A percentile compares a stretch with the other conserved stretches of the same genome.
Conservation (phyloP, 1,284 basidiomycete genomes). For the Apiotrichum gracile region DNA sequence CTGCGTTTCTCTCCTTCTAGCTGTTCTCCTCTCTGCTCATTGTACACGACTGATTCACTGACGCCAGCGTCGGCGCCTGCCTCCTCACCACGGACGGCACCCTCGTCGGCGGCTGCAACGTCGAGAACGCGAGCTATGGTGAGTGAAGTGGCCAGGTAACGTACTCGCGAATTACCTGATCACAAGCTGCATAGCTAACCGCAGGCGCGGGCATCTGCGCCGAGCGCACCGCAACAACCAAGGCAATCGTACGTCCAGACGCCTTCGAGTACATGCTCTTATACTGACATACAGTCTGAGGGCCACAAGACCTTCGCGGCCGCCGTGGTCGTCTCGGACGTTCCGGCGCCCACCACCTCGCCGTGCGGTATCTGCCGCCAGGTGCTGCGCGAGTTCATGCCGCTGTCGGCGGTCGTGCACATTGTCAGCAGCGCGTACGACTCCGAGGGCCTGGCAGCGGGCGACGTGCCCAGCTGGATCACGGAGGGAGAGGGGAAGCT, state of each 20-base stretch:
- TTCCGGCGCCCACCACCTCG: slow-evolving; percentile 56
- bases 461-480: slow-evolving; percentile 25
- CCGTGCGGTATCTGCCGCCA: slow-evolving; percentile 92
- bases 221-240: slow-evolving; percentile 68
- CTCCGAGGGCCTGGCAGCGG: slow-evolving; percentile 16
- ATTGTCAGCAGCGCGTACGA: slow-evolving; percentile 66
- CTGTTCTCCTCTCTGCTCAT: no score
- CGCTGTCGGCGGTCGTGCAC: slow-evolving; percentile 63
- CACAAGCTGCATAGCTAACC: background rate
- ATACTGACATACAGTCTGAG: slow-evolving; percentile 57
- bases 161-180: no score
- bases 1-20: background rate
- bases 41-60: background rate
- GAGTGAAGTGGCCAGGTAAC: slow-evolving; percentile 11
- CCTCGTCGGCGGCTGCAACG: slow-evolving; percentile 74
- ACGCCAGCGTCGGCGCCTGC: slow-evolving; percentile 66
- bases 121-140: slow-evolving; percentile 91
- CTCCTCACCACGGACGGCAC: slow-evolving; percentile 63
- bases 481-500: slow-evolving; percentile 12
- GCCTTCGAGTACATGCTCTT: background rate
- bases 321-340: slow-evolving; percentile 71
- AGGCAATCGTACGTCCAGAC: slow-evolving; percentile 5
- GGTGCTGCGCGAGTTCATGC: slow-evolving; percentile 81
- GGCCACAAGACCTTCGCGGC: slow-evolving; percentile 62
- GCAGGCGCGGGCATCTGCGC: slow-evolving; percentile 63